Base-by-base conservation (phyloP, 2,329 filamentous ascomycete genomes). In the Fusarium mexicanum region DNA sequence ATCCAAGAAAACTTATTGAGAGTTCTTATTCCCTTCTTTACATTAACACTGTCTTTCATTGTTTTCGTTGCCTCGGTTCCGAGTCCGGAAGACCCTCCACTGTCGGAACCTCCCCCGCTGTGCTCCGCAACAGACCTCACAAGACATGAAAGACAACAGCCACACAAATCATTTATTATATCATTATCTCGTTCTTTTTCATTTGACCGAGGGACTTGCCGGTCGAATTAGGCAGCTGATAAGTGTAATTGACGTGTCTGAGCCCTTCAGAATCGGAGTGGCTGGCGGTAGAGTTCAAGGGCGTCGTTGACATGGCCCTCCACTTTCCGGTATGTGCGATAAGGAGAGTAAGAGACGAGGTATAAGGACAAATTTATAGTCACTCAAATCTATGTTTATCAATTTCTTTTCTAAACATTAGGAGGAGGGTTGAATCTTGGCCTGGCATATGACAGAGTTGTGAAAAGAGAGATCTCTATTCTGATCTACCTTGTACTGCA, bases 241-340 rank as follows among this genome's bases (percentile, higher is more conserved):
- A 20, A 10, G 24, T 33, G 29, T 12, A 41, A 41, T 26, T 26
- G 18, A 29, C 54, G 51, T 54, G 22, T 54, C 33, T 51, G 8
- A 31, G 46, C 35, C 51, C 6, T 51, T 51, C 55, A 43, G 26
- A 40, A 17, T 37, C 37, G 16, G 33, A 20, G 71, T 72, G 67
- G 54, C 68, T 43, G 68, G 50, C 20, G 35, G 20, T 55, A 41
- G 20, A 22, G 51, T n/a, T 31, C 26, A 29, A 55, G 51, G 51
- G 51, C 35, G 51, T 29, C 20, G 51, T n/a, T 55, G 51, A 55
- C 35, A 55, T 41, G 51, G 31, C 35, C 60, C 64, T 71, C 74
- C 73, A 76, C 64, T 67, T 72, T 53, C 70, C 74, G 61, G 47
- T 24, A 47, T 47, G 29, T 26, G 58, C 41, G 35, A 58, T 29